A percentile compares a stretch with the other conserved stretches of the same genome.
These are phyloP conservation scores for Fragaria vesca DNA, from an alignment of 306 rosid species.

Conservation along the genomic window DNA sequence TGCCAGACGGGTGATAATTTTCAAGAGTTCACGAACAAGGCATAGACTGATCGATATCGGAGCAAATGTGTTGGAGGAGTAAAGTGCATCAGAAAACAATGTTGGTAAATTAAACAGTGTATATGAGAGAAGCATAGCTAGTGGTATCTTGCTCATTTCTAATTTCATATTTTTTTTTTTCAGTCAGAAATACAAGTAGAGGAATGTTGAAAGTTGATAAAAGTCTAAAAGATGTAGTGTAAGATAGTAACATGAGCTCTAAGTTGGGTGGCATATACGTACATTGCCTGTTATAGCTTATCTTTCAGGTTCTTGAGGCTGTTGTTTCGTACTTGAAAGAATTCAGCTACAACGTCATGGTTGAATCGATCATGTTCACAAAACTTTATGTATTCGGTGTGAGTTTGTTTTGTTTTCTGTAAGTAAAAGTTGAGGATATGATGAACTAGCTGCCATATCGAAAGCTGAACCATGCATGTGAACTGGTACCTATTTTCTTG, in stretches of 20 bases:
- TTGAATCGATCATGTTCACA: not conserved
- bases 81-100: too few species aligned
- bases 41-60: too few species aligned
- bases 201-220: too few species aligned
- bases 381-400: not conserved
- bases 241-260: not conserved
- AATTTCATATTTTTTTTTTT: not conserved
- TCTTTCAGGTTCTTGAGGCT: not conserved
- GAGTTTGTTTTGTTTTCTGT: not conserved
- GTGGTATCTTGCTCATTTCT: too few species aligned
- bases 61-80: too few species aligned
- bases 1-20: too few species aligned
- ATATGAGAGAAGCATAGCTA: too few species aligned
- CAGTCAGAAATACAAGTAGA: not conserved
- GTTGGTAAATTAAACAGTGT: too few species aligned
- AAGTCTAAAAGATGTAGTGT: not conserved
- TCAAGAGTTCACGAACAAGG: too few species aligned
- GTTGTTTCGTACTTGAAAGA: not conserved
- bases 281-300: not conserved
- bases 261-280: not conserved
- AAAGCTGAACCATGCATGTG: not conserved
- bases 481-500: not conserved
- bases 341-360: not conserved
- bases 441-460: not conserved
- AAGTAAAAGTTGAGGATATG: not conserved